phyloP scores from a whole-genome alignment of 208 protist species.

The Crithidia brevicula region DNA sequence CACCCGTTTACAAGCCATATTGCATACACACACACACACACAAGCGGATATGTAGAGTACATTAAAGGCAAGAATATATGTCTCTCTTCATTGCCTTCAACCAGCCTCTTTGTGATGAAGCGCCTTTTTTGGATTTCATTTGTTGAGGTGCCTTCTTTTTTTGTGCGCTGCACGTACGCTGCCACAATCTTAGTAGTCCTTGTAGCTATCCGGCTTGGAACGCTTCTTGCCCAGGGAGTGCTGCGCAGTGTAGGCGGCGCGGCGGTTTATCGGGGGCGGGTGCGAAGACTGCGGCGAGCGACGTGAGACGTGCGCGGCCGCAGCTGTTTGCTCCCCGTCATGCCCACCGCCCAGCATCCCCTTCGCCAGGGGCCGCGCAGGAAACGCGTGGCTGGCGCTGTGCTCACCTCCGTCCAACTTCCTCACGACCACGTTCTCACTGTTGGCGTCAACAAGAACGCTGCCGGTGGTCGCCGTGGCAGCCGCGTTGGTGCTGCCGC shows the following conservation, averaged over 20 bases:
- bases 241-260: constrained; percentile 20
- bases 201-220: constrained; percentile 69
- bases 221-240: constrained; percentile 57
- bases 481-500: constrained; percentile 21
- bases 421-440: constrained; percentile 11
- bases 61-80: too few species aligned
- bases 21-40: too few species aligned
- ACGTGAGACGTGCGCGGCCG: constrained; percentile 14
- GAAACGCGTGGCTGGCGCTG: constrained; percentile 6
- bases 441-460: constrained; percentile 20
- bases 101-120: too few species aligned
- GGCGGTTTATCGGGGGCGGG: constrained; percentile 12
- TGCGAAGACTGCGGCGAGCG: constrained; percentile 20
- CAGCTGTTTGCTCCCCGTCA: constrained; percentile 10
- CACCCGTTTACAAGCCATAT: too few species aligned
- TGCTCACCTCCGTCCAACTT: too few species aligned
- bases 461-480: too few species aligned
- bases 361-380: constrained; percentile 19
- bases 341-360: not conserved
- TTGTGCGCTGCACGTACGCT: not conserved
- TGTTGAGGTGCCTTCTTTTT: not conserved
- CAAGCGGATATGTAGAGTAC: too few species aligned
- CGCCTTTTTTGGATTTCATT: too few species aligned
- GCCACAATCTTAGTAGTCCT: constrained; percentile 44
- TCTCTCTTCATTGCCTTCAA: too few species aligned